phyloP scores from a whole-genome alignment of 306 rosid genomes.

The Morella rubra region DNA sequence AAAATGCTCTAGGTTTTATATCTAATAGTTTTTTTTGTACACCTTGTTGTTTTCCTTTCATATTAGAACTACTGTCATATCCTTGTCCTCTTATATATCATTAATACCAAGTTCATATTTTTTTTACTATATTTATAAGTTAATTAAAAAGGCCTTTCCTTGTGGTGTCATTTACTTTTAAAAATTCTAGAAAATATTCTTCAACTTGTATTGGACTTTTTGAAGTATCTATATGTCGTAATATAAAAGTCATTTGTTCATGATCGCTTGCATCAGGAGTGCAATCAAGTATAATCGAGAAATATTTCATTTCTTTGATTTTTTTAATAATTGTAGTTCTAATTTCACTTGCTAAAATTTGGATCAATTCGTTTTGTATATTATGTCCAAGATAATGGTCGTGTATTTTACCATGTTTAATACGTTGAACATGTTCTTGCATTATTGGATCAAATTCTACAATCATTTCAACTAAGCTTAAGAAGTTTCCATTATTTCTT shows the following conservation, averaged over 20 bases:
- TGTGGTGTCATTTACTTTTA: too few relatives aligned
- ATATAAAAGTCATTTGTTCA: neutral
- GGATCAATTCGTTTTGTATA: slow-evolving; percentile 7
- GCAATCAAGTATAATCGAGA: too few relatives aligned
- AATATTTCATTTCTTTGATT: neutral
- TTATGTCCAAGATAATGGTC: slow-evolving; percentile 5
- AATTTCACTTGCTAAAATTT: slow-evolving; percentile 6
- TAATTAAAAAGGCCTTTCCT: neutral
- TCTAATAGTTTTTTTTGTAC: neutral
- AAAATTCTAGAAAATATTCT: too few relatives aligned
- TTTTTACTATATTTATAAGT: too few relatives aligned
- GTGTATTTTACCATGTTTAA: neutral
- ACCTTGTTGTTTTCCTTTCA: slow-evolving; percentile 4
- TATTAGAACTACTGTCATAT: slow-evolving; percentile 15
- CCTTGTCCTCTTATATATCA: slow-evolving; percentile 14
- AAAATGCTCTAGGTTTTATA: slow-evolving; percentile 7
- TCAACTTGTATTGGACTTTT: neutral
- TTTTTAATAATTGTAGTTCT: neutral
- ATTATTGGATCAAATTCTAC: slow-evolving; percentile 6
- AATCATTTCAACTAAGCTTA: slow-evolving; percentile 3
- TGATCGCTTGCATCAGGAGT: neutral
- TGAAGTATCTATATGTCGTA: neutral
- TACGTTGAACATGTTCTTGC: slow-evolving; percentile 2
- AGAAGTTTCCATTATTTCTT: slow-evolving; percentile 4
- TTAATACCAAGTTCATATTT: neutral